phyloP scores from a whole-genome alignment of 2,329 filamentous ascomycete genomes.

The Microdochium bolleyi region DNA sequence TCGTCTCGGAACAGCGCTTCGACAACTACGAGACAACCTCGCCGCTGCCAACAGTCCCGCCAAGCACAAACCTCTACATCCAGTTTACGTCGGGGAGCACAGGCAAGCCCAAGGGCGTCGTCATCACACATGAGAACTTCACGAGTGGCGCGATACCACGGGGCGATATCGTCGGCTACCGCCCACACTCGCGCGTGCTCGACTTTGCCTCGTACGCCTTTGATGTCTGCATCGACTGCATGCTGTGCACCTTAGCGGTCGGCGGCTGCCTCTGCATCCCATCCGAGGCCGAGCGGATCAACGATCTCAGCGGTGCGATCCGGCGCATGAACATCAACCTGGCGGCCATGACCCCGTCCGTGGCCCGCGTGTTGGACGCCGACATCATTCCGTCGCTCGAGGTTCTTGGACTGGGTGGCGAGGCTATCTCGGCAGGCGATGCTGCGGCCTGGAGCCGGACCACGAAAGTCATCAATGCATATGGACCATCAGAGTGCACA shows the following conservation, averaged over 20 bases:
- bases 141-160: constrained; percentile 35
- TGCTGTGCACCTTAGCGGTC: constrained; percentile 41
- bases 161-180: constrained; percentile 32
- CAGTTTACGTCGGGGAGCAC: constrained; percentile 61
- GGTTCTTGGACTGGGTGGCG: constrained; percentile 40
- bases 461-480: constrained; percentile 41
- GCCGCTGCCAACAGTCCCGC: constrained; percentile 24
- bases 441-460: constrained; percentile 36
- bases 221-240: constrained; percentile 46
- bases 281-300: constrained; percentile 44
- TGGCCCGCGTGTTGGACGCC: constrained; percentile 36
- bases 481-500: constrained; percentile 46
- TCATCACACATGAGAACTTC: constrained; percentile 39
- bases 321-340: constrained; percentile 35
- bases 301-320: constrained; percentile 38
- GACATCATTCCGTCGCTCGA: constrained; percentile 37
- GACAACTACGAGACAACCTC: constrained; percentile 8
- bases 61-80: constrained; percentile 38
- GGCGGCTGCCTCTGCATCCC: constrained; percentile 46
- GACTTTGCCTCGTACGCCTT: constrained; percentile 46
- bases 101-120: constrained; percentile 55
- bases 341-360: constrained; percentile 42
- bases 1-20: constrained; percentile 20
- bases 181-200: constrained; percentile 30
- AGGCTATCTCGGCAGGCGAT: constrained; percentile 43